Percentiles rank a stretch among this genome's conserved stretches.
Evolutionary conservation across 2,329 filamentous ascomycete genomes (phyloP).

Genomic region (Alternaria solani): DNA sequence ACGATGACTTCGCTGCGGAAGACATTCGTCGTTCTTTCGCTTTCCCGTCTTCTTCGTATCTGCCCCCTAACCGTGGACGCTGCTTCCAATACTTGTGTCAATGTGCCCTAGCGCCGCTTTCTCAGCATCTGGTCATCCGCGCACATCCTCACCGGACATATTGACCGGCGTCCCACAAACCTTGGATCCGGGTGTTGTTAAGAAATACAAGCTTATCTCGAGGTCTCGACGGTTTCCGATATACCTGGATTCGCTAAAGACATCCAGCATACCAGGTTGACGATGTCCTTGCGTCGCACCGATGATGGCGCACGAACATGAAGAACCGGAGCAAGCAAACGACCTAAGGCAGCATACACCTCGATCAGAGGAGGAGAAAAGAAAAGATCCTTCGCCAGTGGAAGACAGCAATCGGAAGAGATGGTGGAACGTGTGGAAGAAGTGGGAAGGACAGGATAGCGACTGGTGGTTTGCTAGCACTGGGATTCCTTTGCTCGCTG

Average conservation of each 20-base stretch:
- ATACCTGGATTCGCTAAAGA: neutral
- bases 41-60: neutral
- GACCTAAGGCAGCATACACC: neutral
- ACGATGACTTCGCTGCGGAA: neutral
- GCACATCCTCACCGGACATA: neutral
- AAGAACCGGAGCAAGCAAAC: neutral
- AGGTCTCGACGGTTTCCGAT: neutral
- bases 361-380: neutral
- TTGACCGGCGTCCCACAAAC: neutral
- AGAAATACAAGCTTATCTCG: neutral
- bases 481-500: slow-evolving; percentile 70
- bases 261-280: neutral
- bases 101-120: slow-evolving; percentile 23
- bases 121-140: slow-evolving; percentile 24
- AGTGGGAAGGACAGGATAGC: slow-evolving; percentile 28
- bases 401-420: slow-evolving; percentile 1
- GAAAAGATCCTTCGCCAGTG: neutral
- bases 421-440: slow-evolving; percentile 24
- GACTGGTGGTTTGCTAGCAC: slow-evolving; percentile 53
- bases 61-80: neutral
- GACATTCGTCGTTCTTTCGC: neutral
- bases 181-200: too few relatives aligned
- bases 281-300: slow-evolving; percentile 1
- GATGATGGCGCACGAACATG: slow-evolving; percentile 13
- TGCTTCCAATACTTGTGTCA: neutral